Percentiles rank a stretch among this genome's conserved stretches.
Evolutionary conservation across 116 monocot genomes (phyloP).

Genomic region (Iris pallida): DNA sequence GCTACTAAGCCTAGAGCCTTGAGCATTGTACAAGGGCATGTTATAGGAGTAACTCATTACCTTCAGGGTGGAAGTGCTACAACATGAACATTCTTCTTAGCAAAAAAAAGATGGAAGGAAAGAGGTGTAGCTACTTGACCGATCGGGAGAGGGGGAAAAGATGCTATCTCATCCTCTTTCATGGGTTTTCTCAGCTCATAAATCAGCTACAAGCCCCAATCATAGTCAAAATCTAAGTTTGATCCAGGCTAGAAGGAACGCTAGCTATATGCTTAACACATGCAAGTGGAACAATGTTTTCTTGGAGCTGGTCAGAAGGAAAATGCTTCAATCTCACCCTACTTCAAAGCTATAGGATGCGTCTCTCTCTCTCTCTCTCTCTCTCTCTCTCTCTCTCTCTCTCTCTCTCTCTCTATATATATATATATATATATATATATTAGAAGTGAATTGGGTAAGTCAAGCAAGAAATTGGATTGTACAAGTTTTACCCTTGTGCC

Average conservation of each 20-base stretch:
- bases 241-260: slow-evolving; percentile 11
- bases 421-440: no score
- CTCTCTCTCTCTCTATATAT: no score
- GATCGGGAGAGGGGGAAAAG: no score
- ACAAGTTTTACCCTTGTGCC: no score
- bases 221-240: slow-evolving; percentile 15
- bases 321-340: background rate
- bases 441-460: no score
- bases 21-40: slow-evolving; percentile 16
- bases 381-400: no score
- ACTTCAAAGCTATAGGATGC: background rate
- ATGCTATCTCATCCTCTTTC: no score
- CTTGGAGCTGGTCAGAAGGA: slow-evolving; percentile 1
- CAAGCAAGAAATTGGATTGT: no score
- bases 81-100: slow-evolving; percentile 5
- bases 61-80: background rate
- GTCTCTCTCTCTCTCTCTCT: no score
- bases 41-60: slow-evolving; percentile 7
- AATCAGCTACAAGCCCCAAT: background rate
- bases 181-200: no score
- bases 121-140: no score
- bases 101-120: no score
- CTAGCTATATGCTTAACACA: slow-evolving; percentile 18
- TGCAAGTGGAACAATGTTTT: slow-evolving; percentile 14
- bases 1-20: slow-evolving; percentile 7